These are phyloP conservation scores for Phytophthora agathidicida DNA, from an alignment of 352 stramenopile genomes.

Conservation along the genomic window DNA sequence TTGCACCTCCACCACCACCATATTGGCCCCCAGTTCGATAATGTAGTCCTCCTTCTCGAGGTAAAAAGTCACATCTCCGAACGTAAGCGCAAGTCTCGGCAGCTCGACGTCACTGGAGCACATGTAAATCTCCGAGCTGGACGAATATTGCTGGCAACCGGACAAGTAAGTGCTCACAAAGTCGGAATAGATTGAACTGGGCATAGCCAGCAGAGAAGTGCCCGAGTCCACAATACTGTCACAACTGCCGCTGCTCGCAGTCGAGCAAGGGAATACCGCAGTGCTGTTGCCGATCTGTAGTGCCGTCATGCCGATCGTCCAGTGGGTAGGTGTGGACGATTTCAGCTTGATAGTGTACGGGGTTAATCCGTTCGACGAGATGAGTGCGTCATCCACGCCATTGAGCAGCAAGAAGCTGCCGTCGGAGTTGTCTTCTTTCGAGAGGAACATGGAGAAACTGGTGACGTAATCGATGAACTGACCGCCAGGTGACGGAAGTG, in stretches of 20 bases:
- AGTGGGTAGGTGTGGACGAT: constrained; percentile 49
- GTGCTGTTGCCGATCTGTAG: constrained; percentile 54
- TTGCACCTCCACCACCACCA: constrained; percentile 51
- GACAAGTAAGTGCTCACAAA: constrained; percentile 58
- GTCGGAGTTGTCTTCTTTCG: constrained; percentile 38
- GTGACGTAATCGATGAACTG: constrained; percentile 68
- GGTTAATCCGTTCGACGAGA: constrained; percentile 48
- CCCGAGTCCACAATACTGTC: constrained; percentile 70
- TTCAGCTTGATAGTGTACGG: constrained; percentile 58
- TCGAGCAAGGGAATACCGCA: constrained; percentile 49
- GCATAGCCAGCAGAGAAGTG: constrained; percentile 68
- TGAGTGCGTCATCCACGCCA: constrained; percentile 63
- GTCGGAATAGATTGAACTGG: constrained; percentile 38
- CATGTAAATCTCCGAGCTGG: constrained; percentile 52
- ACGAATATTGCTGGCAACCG: constrained; percentile 39
- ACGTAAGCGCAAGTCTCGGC: constrained; percentile 57
- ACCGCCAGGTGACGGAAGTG: constrained; percentile 46
- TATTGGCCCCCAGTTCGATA: constrained; percentile 35
- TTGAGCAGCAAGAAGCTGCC: constrained; percentile 79
- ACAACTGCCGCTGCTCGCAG: constrained; percentile 26
- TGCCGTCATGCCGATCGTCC: constrained; percentile 73
- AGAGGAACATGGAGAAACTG: constrained; percentile 76
- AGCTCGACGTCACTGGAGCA: constrained; percentile 54
- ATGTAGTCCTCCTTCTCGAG: constrained; percentile 68
- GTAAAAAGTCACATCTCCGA: constrained; percentile 65